Conservation (phyloP, 257 asterid genomes). For the Ballota nigra region DNA sequence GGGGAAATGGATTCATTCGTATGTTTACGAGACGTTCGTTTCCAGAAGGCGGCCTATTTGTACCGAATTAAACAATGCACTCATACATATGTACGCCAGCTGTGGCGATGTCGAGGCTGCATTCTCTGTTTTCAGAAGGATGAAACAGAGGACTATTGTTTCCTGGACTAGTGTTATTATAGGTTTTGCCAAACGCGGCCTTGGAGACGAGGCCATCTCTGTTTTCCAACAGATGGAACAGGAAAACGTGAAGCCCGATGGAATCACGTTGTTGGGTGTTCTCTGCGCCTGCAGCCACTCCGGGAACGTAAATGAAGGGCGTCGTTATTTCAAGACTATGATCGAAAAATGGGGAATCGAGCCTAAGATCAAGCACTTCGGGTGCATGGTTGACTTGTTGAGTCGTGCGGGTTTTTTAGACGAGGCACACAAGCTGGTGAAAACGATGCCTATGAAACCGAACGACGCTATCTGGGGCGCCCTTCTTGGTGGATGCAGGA, state of each 20-base stretch:
- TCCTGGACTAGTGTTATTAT: constrained; percentile 83
- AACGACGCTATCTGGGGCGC: constrained; percentile 85
- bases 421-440: constrained; percentile 58
- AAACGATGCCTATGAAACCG: constrained; percentile 76
- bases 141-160: constrained; percentile 48
- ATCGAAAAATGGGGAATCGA: constrained; percentile 49
- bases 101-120: constrained; percentile 75
- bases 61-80: constrained; percentile 51
- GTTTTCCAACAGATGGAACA: constrained; percentile 61
- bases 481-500: constrained; percentile 78
- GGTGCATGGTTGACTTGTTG: constrained; percentile 83
- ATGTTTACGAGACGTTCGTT: constrained; percentile 31
- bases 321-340: constrained; percentile 54
- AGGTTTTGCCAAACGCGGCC: constrained; percentile 75
- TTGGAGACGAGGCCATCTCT: constrained; percentile 54
- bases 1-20: constrained; percentile 69
- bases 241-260: constrained; percentile 45
- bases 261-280: constrained; percentile 63
- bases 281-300: constrained; percentile 81
- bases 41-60: constrained; percentile 30
- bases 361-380: constrained; percentile 66
- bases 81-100: constrained; percentile 82
- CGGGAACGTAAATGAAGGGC: constrained; percentile 60
- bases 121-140: constrained; percentile 40
- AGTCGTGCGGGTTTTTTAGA: constrained; percentile 80